Evolutionary conservation across 176 grass and related monocot genomes (phyloP), one percentile per base, ranked within the genome.

Genomic region (Alloteropsis semialata): DNA sequence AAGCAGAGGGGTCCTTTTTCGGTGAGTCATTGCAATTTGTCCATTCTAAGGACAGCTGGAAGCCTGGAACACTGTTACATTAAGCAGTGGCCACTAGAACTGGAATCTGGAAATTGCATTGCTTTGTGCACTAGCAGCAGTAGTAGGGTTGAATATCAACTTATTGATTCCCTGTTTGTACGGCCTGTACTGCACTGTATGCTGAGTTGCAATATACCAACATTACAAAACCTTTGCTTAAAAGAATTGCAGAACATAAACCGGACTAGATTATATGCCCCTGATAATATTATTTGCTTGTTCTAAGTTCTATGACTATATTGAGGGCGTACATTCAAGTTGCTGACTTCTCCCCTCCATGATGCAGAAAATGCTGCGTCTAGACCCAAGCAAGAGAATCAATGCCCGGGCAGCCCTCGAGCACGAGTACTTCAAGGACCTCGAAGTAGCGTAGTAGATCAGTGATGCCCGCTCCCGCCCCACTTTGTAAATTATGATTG

Each of bases 311-410:
- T 49, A 19, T 12, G n/a, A 17, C 50, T 57, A 8, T 74, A 57
- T 59, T 19, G 5, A 16, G 14, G 8, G 13, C 7, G 9, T 34
- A 41, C 41, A 49, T 83, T 41, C 46, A 49, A 34, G 72, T 74
- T 28, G 19, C 73, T 86, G 18, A 83, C 32, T 45, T 46, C 15
- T 68, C 25, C 38, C 11, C 6, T 12, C 57, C 22, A 0, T 51
- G 16, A 18, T 83, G 88, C 87, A 94, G 93, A 95, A 78, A 92
- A 95, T 95, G 93, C 87, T 95, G 18, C 62, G 82, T 6, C 87
- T 95, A 54, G 90, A 95, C 48, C 93, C 93, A 44, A 95, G 68
- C 84, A 88, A 65, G 82, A 95, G 93, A 50, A 95, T 95, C 84
- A 84, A 60, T 0, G 93, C 93, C 65, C 87, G 78, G 15, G 53